phyloP scores from a whole-genome alignment of 2,329 filamentous ascomycete species.

The Davidsoniella australis region DNA sequence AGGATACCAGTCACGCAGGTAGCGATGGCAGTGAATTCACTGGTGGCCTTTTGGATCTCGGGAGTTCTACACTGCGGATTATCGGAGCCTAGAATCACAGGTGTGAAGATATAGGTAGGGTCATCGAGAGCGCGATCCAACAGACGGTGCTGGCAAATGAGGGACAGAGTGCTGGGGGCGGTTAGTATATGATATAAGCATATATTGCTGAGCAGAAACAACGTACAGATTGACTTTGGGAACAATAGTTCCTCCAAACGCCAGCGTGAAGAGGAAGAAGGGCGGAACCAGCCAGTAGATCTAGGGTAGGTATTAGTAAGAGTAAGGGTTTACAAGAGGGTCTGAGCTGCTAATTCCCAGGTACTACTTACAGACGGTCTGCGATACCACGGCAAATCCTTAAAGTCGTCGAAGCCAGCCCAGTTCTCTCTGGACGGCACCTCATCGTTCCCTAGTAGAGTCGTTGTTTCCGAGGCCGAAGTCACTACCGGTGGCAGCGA shows the following conservation, averaged over 20 bases:
- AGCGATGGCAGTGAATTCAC: slow-evolving; percentile 59
- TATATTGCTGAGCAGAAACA: slow-evolving; percentile 7
- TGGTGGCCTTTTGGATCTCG: slow-evolving; percentile 61
- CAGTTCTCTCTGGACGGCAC: slow-evolving; percentile 21
- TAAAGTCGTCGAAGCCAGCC: slow-evolving; percentile 40
- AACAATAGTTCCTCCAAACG: slow-evolving; percentile 71
- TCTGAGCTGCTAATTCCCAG: too few relatives aligned
- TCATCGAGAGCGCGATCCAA: slow-evolving; percentile 29
- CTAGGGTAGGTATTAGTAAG: slow-evolving; percentile 23
- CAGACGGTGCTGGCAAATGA: slow-evolving; percentile 75
- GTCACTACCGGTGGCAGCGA: not conserved
- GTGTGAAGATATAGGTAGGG: slow-evolving; percentile 41
- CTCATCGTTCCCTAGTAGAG: not conserved
- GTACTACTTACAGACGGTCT: slow-evolving; percentile 37
- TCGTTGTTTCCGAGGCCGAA: not conserved
- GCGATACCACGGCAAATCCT: slow-evolving; percentile 42
- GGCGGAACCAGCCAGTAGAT: slow-evolving; percentile 71
- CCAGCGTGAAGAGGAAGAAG: slow-evolving; percentile 66
- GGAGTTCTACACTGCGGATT: slow-evolving; percentile 69
- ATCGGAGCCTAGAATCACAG: slow-evolving; percentile 48
- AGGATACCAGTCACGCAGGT: slow-evolving; percentile 59
- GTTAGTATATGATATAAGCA: slow-evolving; percentile 1
- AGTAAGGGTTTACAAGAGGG: too few relatives aligned
- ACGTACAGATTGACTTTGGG: slow-evolving; percentile 66
- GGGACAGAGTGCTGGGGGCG: slow-evolving; percentile 19